phyloP scores from a whole-genome alignment of 257 asterid genomes.

The Gynochthodes officinalis region DNA sequence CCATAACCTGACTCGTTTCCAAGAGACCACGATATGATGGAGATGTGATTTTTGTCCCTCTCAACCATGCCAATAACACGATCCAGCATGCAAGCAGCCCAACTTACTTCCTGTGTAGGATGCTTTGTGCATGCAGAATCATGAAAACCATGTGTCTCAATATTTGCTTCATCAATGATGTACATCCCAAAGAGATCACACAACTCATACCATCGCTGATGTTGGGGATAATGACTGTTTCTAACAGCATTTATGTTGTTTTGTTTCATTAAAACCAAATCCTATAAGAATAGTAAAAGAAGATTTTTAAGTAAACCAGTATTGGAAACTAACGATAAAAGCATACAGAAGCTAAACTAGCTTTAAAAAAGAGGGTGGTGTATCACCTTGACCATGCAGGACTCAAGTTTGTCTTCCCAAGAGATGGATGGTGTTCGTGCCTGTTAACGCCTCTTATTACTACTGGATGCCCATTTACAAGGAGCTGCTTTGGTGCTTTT shows the following conservation, averaged over 20 bases:
- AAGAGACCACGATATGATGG: slow-evolving; percentile 91
- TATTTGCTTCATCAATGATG: slow-evolving; percentile 99
- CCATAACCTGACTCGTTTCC: slow-evolving; percentile 97
- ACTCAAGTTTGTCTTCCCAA: slow-evolving; percentile 89
- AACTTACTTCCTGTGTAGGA: slow-evolving; percentile 73
- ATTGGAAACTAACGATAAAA: neutral
- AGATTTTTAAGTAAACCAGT: slow-evolving; percentile 4
- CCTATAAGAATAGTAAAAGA: slow-evolving; percentile 39
- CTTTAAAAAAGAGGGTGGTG: slow-evolving; percentile 6
- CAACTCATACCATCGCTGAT: slow-evolving; percentile 91
- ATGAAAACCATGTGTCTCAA: slow-evolving; percentile 94
- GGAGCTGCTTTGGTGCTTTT: slow-evolving; percentile 84
- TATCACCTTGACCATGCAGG: slow-evolving; percentile 94
- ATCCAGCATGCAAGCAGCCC: slow-evolving; percentile 92
- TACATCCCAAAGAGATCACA: slow-evolving; percentile 98
- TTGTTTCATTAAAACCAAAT: slow-evolving; percentile 92
- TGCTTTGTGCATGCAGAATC: slow-evolving; percentile 61
- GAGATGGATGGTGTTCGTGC: slow-evolving; percentile 97
- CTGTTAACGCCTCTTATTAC: slow-evolving; percentile 94
- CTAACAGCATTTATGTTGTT: slow-evolving; percentile 89
- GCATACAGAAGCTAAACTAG: neutral
- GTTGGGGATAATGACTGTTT: slow-evolving; percentile 98
- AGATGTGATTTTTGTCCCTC: slow-evolving; percentile 93
- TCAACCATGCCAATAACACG: slow-evolving; percentile 97
- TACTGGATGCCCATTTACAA: slow-evolving; percentile 89